Evolutionary conservation across 148 eudicot species (phyloP), one percentile per base, ranked within the genome.

Genomic region (Oxyria digyna): DNA sequence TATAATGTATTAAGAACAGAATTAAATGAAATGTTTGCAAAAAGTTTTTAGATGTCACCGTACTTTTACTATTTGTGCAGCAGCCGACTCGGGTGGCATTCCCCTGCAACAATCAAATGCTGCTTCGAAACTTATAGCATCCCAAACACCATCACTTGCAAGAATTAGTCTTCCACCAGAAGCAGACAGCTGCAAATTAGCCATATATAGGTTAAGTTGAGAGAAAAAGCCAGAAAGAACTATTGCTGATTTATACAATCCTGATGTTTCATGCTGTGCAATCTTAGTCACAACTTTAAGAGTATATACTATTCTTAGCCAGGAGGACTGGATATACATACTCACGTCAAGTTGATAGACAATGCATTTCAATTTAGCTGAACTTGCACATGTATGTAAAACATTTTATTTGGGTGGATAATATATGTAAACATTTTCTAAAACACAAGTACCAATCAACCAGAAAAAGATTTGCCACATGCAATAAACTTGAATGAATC

Each of bases 131-230:
- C 89, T 79, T 81, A 94, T 69, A 67, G 91, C 93, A 83, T 94
- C 99, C 99, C 99, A 94, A 71, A 94, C 99, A 68, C 99, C 99
- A 71, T 94, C 99, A 67, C 99, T 94, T 43, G 89, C 81, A 57
- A 94, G 67, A 48, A 94, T 80, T 59, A 94, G 87, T 78, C 97
- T 84, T 37, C 97, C 97, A 81, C 99, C 99, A 73, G 81, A 76
- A 71, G 82, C 76, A 12, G 99, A 84, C 77, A 94, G 72, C 99
- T 94, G 93, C 78, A 81, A 27, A 74, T 40, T 40, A 14, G 41
- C 17, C 42, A 69, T 45, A 67, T n/a, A 31, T 4, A 45, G 71
- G 18, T 54, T 21, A 67, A 38, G 41, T 38, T 38, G 7, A 38
- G 8, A 59, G 15, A 20, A 1, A 59, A 59, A 59, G 31, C 38